Percentiles rank a stretch among this genome's conserved stretches.
Evolutionary conservation across 1,139 yeast species (phyloP).

Genomic region (Meyerozyma carpophila): DNA sequence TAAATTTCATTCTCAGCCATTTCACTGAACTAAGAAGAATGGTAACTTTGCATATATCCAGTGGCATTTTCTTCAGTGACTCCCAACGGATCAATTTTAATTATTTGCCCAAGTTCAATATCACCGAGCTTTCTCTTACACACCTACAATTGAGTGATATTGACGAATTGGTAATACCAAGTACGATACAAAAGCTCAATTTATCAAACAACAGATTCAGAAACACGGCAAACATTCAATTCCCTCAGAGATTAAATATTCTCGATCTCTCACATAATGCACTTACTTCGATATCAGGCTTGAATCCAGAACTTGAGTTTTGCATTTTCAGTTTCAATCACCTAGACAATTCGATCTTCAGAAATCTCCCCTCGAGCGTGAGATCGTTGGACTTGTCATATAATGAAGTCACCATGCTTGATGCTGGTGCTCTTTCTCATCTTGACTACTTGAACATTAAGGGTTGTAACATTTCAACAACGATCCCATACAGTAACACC

Average conservation of each 20-base stretch:
- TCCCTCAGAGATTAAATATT: conserved; percentile 1
- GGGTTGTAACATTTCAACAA: neutral
- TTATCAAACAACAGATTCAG: conserved; percentile 3
- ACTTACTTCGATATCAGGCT: neutral
- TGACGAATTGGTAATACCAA: conserved; percentile 3
- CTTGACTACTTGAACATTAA: neutral
- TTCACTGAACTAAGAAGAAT: neutral
- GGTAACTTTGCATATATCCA: neutral
- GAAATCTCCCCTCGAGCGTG: neutral
- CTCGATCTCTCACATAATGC: conserved; percentile 3
- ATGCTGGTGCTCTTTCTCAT: neutral
- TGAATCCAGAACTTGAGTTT: neutral
- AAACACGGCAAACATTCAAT: neutral
- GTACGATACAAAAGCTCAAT: conserved; percentile 1
- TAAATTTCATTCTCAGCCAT: conserved; percentile 3
- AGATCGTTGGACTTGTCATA: neutral
- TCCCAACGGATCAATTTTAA: neutral
- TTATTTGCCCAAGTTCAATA: neutral
- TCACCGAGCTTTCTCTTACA: neutral
- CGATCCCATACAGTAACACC: neutral
- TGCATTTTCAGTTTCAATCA: neutral
- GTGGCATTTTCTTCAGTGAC: conserved; percentile 1
- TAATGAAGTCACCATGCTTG: neutral
- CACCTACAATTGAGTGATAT: conserved; percentile 3
- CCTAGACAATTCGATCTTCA: neutral